Conservation (phyloP, 352 stramenopile species). For the Pythium phragmitis region DNA sequence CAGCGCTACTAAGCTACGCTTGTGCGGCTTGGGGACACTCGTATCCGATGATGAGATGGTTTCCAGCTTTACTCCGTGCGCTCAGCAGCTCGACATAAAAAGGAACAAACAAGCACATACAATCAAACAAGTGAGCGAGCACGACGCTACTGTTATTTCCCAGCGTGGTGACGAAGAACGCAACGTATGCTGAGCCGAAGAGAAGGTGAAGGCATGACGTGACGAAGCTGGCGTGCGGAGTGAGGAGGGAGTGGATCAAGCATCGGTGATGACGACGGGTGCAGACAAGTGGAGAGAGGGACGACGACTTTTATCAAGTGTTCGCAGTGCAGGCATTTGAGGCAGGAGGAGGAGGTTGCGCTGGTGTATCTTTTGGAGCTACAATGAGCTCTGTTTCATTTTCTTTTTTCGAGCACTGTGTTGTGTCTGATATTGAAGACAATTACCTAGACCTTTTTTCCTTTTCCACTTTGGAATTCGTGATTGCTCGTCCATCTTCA, state of each 20-base stretch:
- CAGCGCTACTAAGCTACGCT: constrained; percentile 65
- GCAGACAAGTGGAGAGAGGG: background rate
- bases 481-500: background rate
- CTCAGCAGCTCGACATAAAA: constrained; percentile 9
- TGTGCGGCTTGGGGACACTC: constrained; percentile 5
- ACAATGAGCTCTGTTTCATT: constrained; percentile 36
- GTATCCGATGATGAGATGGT: background rate
- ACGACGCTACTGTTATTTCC: constrained; percentile 11
- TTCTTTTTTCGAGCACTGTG: constrained; percentile 39
- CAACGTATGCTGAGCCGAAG: constrained; percentile 32
- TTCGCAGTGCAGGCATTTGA: constrained; percentile 4
- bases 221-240: constrained; percentile 2
- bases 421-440: constrained; percentile 65
- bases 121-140: constrained; percentile 3
- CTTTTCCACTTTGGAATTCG: background rate
- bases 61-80: background rate
- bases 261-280: background rate
- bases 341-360: background rate
- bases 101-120: constrained; percentile 17
- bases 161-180: constrained; percentile 38
- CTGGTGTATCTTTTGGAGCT: constrained; percentile 34
- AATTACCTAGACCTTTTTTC: constrained; percentile 12
- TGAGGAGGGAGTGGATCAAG: background rate
- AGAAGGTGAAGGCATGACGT: constrained; percentile 23
- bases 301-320: constrained; percentile 6